Evolutionary conservation across 1,284 basidiomycete species (phyloP).

Genomic region (Neonothopanus nambi): DNA sequence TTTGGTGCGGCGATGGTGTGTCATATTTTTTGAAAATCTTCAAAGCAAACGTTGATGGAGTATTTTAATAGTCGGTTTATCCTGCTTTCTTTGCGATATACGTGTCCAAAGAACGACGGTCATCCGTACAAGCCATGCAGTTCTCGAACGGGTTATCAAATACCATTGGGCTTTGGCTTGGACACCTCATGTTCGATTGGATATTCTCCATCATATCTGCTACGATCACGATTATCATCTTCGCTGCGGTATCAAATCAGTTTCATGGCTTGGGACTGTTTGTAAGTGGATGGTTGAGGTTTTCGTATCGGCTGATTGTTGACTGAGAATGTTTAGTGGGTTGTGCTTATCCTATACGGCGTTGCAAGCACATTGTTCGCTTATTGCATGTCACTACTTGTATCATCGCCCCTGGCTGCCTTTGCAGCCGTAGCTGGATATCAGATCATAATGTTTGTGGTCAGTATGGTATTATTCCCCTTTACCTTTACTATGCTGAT

Average conservation of each 20-base stretch:
- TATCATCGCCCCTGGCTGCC: constrained; percentile 68
- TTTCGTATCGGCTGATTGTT: constrained; percentile 3
- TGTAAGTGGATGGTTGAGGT: constrained; percentile 39
- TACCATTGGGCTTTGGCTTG: constrained; percentile 76
- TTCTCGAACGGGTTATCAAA: constrained; percentile 75
- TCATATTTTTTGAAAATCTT: not conserved
- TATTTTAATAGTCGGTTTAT: constrained; percentile 56
- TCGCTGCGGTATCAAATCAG: constrained; percentile 55
- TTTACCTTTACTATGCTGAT: not conserved
- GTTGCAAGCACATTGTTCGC: constrained; percentile 68
- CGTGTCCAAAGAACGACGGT: constrained; percentile 65
- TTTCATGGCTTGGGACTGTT: constrained; percentile 73
- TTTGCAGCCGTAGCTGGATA: constrained; percentile 77
- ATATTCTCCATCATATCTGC: constrained; percentile 58
- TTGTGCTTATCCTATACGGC: constrained; percentile 72
- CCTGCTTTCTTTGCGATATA: constrained; percentile 82
- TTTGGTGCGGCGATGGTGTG: constrained; percentile 69
- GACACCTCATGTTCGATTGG: constrained; percentile 76
- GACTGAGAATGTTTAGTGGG: constrained; percentile 59
- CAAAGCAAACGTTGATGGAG: not conserved
- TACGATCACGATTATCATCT: constrained; percentile 64
- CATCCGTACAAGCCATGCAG: constrained; percentile 77
- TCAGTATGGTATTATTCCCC: constrained; percentile 25
- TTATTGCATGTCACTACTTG: constrained; percentile 64
- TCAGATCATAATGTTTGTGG: constrained; percentile 72